Conservation (phyloP, 306 rosid genomes). For the Quillaja saponaria region DNA sequence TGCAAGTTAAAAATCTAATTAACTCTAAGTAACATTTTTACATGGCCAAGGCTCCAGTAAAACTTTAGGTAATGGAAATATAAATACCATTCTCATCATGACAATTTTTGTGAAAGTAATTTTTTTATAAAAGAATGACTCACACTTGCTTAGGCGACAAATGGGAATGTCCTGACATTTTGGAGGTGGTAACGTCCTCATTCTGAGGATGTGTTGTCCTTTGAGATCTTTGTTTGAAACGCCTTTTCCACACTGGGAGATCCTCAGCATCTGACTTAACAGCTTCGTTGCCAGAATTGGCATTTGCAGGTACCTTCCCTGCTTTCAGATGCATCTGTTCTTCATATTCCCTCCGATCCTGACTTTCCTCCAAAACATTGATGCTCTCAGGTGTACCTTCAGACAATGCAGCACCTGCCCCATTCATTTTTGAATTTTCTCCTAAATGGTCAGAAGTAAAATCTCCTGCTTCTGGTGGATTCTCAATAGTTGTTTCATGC, state of each 20-base stretch:
- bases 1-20: too few relatives aligned
- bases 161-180: too few relatives aligned
- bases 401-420: not conserved
- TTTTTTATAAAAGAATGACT: too few relatives aligned
- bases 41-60: too few relatives aligned
- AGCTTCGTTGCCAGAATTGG: constrained; percentile 15
- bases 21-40: too few relatives aligned
- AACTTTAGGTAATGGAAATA: too few relatives aligned
- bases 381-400: too few relatives aligned
- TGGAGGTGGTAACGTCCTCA: not conserved
- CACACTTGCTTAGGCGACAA: too few relatives aligned
- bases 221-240: too few relatives aligned
- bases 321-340: constrained; percentile 13
- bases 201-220: too few relatives aligned
- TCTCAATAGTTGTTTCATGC: constrained; percentile 16
- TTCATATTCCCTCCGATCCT: constrained; percentile 13
- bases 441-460: not conserved
- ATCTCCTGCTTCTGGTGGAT: constrained; percentile 5
- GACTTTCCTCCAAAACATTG: not conserved
- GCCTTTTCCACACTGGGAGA: not conserved
- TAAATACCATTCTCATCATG: too few relatives aligned
- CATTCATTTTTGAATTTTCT: not conserved
- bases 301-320: constrained; percentile 9
- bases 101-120: too few relatives aligned
- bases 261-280: constrained; percentile 13